Percentiles rank a stretch among this genome's conserved stretches.
These are phyloP conservation scores for Mrakia blollopis DNA, from an alignment of 768 basidiomycete species.

Conservation along the genomic window DNA sequence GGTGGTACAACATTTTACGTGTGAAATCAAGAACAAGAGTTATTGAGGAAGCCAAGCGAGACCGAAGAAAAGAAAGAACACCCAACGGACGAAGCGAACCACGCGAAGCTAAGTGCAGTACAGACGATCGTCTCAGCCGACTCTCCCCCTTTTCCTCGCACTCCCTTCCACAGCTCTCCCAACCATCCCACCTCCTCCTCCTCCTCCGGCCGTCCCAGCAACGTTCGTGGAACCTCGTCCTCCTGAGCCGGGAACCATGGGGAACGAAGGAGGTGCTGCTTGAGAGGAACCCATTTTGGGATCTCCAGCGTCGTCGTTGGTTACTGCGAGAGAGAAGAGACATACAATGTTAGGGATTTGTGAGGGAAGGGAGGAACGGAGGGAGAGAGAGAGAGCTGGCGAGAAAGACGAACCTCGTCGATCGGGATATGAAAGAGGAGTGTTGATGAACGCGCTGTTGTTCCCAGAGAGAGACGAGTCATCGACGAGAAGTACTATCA, in stretches of 20 bases:
- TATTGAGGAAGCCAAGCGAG: no score
- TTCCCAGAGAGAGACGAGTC: background rate
- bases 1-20: no score
- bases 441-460: constrained; percentile 16
- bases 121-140: no score
- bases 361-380: background rate
- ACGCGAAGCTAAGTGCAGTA: no score
- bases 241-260: background rate
- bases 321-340: background rate
- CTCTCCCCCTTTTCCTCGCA: constrained; percentile 14
- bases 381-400: background rate
- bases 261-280: background rate
- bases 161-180: constrained; percentile 24
- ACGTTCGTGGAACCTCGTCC: background rate
- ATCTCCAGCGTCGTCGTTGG: constrained; percentile 13
- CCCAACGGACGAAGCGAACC: no score
- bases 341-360: background rate
- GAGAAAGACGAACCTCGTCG: constrained; percentile 52
- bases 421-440: constrained; percentile 62
- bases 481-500: constrained; percentile 49
- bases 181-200: constrained; percentile 15
- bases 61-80: no score
- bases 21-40: no score
- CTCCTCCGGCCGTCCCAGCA: background rate
- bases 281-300: constrained; percentile 17